phyloP scores from a whole-genome alignment of 805 yeast species.

The Yarrowia divulgata region DNA sequence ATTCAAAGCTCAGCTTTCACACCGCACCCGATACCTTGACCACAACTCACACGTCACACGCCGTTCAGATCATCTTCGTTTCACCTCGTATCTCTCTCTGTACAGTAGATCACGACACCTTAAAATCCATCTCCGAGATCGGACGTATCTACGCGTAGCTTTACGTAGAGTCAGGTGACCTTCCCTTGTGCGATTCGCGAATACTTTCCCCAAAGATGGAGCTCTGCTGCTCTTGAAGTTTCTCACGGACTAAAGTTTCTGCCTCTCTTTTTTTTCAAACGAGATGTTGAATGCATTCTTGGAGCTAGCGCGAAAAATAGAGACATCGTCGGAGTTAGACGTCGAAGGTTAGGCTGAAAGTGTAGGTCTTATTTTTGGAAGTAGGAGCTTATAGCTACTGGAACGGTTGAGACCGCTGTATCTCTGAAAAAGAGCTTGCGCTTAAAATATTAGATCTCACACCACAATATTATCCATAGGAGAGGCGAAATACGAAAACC shows the following conservation, averaged over 20 bases:
- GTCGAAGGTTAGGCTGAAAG: neutral
- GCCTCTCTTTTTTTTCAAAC: neutral
- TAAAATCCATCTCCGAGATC: neutral
- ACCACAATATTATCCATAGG: no score
- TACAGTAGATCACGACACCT: neutral
- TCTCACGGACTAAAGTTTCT: constrained; percentile 4
- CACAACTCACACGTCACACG: no score
- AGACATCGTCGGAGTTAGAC: constrained; percentile 16
- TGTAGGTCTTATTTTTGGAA: no score
- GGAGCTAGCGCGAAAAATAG: neutral
- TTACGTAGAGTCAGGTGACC: constrained; percentile 3
- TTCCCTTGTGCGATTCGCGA: neutral
- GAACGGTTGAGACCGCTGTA: no score
- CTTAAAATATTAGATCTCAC: no score
- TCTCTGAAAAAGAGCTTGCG: no score
- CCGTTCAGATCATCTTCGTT: no score
- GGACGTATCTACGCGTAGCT: neutral
- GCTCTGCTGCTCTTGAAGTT: constrained; percentile 19
- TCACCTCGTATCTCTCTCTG: neutral
- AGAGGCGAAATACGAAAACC: neutral
- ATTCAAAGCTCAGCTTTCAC: no score
- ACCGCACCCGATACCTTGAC: no score
- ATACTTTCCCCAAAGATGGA: constrained; percentile 5
- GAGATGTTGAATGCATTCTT: neutral
- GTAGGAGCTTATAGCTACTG: no score